These are phyloP conservation scores for Erythrophleum ivorense DNA, from an alignment of 331 rosid species.

Conservation along the genomic window DNA sequence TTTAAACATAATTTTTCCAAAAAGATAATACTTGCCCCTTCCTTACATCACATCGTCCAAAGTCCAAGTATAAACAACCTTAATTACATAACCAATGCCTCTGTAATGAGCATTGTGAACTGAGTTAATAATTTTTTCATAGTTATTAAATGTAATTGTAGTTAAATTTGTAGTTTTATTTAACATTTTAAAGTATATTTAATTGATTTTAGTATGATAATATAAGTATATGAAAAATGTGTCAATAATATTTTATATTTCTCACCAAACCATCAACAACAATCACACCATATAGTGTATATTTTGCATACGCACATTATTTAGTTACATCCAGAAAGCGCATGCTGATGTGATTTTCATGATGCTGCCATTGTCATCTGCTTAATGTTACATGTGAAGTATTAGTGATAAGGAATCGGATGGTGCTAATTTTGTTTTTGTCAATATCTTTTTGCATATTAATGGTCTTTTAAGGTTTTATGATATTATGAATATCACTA, in stretches of 20 bases:
- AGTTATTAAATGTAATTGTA: not conserved
- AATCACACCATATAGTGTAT: not conserved
- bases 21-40: not conserved
- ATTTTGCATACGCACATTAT: conserved; percentile 29
- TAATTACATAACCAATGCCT: too few relatives aligned
- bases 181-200: too few relatives aligned
- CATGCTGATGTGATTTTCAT: not conserved
- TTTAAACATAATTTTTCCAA: too few relatives aligned
- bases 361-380: not conserved
- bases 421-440: not conserved
- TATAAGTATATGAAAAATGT: not conserved
- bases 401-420: conserved; percentile 5
- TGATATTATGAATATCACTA: not conserved
- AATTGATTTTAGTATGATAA: not conserved
- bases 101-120: too few relatives aligned
- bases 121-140: too few relatives aligned
- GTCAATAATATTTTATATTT: not conserved
- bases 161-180: not conserved
- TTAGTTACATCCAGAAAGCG: not conserved
- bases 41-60: not conserved
- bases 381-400: conserved; percentile 3
- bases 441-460: not conserved
- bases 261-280: not conserved
- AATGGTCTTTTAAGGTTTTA: not conserved
- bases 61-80: too few relatives aligned